A percentile compares a stretch with the other conserved stretches of the same genome.
phyloP scores from a whole-genome alignment of 2,329 filamentous ascomycete species.

The Cadophora malorum region DNA sequence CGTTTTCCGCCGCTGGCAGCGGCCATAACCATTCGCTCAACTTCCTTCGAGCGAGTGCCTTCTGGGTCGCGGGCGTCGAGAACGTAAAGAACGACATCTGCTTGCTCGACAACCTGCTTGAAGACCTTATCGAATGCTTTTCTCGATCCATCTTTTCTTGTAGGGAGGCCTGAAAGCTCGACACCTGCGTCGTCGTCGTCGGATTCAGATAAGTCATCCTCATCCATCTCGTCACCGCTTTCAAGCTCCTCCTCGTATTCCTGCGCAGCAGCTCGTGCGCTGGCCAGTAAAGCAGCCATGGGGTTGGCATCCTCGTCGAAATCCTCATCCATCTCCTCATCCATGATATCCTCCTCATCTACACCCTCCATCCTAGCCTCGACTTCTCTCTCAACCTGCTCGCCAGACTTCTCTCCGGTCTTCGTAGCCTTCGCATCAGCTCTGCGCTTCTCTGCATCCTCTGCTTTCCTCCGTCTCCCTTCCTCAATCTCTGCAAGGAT shows the following conservation, averaged over 20 bases:
- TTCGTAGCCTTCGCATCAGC: conserved; percentile 74
- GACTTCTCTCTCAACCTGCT: conserved; percentile 51
- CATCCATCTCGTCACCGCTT: conserved; percentile 60
- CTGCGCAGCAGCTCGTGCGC: conserved; percentile 77
- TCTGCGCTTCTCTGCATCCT: conserved; percentile 73
- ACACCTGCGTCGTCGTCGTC: conserved; percentile 56
- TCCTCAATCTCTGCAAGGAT: conserved; percentile 95
- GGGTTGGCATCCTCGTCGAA: conserved; percentile 77
- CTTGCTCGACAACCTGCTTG: conserved; percentile 87
- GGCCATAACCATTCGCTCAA: conserved; percentile 92
- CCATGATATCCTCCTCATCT: conserved; percentile 55
- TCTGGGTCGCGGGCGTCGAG: conserved; percentile 91
- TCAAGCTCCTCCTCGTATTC: conserved; percentile 66
- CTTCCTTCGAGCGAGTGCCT: conserved; percentile 86
- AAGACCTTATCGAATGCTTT: conserved; percentile 95
- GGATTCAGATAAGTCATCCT: conserved; percentile 56
- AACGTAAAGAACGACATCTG: conserved; percentile 91
- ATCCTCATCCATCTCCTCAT: conserved; percentile 61
- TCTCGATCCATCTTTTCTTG: conserved; percentile 69
- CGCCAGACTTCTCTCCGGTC: conserved; percentile 61
- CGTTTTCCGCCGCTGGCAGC: conserved; percentile 83
- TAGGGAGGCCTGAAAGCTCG: conserved; percentile 59
- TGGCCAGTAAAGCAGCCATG: conserved; percentile 90
- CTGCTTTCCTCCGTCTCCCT: conserved; percentile 78
- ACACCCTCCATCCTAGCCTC: conserved; percentile 53